These are phyloP conservation scores for Solanum gandarillasii DNA, from an alignment of 257 asterid genomes.

Conservation along the genomic window DNA sequence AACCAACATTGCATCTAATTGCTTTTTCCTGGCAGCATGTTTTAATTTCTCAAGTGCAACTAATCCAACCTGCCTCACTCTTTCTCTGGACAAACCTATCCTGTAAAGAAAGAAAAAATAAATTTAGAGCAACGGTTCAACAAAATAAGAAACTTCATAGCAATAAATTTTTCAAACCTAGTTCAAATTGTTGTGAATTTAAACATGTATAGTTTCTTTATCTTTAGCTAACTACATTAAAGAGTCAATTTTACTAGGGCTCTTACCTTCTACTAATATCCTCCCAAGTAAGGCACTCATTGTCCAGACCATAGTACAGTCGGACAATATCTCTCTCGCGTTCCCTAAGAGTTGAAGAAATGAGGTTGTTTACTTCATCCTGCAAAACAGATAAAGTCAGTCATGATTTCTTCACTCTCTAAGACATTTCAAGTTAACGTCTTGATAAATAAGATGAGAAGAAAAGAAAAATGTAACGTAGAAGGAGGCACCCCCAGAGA, in stretches of 20 bases:
- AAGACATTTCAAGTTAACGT: background rate
- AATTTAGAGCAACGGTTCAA: background rate
- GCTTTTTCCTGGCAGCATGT: slow-evolving; percentile 66
- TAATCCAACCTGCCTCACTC: slow-evolving; percentile 95
- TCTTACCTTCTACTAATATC: slow-evolving; percentile 82
- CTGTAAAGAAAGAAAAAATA: slow-evolving; percentile 26
- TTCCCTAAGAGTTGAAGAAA: slow-evolving; percentile 42
- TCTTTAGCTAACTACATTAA: background rate
- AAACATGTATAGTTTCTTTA: background rate
- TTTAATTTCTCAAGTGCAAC: slow-evolving; percentile 90
- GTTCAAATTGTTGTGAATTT: background rate
- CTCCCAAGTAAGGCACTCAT: slow-evolving; percentile 94
- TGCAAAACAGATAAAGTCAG: slow-evolving; percentile 17
- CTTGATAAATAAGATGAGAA: background rate
- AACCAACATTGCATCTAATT: slow-evolving; percentile 70
- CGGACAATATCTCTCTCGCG: slow-evolving; percentile 83
- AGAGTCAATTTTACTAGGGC: background rate
- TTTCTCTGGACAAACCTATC: slow-evolving; percentile 91
- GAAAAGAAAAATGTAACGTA: background rate
- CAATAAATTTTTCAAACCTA: background rate
- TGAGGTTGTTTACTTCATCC: slow-evolving; percentile 82
- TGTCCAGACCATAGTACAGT: slow-evolving; percentile 73
- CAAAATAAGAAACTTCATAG: background rate
- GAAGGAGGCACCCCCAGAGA: background rate
- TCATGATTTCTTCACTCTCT: background rate